phyloP scores from a whole-genome alignment of 768 basidiomycete species.

The Panellus pusillus region DNA sequence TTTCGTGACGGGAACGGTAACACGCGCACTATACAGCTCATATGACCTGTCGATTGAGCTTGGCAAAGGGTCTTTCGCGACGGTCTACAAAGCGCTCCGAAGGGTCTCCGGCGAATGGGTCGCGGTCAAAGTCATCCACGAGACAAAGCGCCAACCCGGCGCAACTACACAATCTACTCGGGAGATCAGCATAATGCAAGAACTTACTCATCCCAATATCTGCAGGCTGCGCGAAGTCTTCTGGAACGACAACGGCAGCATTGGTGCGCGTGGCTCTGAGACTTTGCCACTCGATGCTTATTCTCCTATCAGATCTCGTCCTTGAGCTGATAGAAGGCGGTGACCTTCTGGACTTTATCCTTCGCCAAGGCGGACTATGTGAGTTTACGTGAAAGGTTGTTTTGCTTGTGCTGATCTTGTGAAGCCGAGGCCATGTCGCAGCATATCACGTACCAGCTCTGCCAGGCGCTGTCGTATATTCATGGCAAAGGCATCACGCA shows the following conservation, averaged over 20 bases:
- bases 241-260: slow-evolving; percentile 40
- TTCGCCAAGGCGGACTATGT: background rate
- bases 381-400: slow-evolving; percentile 2
- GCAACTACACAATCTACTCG: slow-evolving; percentile 32
- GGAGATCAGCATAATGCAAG: slow-evolving; percentile 59
- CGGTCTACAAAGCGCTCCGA: slow-evolving; percentile 81
- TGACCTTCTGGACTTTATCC: slow-evolving; percentile 9
- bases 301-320: slow-evolving; percentile 5
- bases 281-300: slow-evolving; percentile 58
- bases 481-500: slow-evolving; percentile 81
- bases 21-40: slow-evolving; percentile 56
- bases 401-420: background rate
- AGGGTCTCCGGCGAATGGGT: slow-evolving; percentile 69
- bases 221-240: slow-evolving; percentile 61
- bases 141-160: slow-evolving; percentile 31
- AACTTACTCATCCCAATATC: slow-evolving; percentile 58
- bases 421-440: slow-evolving; percentile 57
- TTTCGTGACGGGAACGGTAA: slow-evolving; percentile 48
- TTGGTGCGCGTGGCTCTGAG: slow-evolving; percentile 25
- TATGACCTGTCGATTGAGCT: slow-evolving; percentile 73
- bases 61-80: slow-evolving; percentile 90
- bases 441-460: slow-evolving; percentile 80
- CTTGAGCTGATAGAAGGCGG: slow-evolving; percentile 14
- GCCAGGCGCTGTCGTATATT: slow-evolving; percentile 76
- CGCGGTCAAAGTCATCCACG: slow-evolving; percentile 87